Conservation (phyloP, 2,329 filamentous ascomycete species). For the Mariannaea sp. region DNA sequence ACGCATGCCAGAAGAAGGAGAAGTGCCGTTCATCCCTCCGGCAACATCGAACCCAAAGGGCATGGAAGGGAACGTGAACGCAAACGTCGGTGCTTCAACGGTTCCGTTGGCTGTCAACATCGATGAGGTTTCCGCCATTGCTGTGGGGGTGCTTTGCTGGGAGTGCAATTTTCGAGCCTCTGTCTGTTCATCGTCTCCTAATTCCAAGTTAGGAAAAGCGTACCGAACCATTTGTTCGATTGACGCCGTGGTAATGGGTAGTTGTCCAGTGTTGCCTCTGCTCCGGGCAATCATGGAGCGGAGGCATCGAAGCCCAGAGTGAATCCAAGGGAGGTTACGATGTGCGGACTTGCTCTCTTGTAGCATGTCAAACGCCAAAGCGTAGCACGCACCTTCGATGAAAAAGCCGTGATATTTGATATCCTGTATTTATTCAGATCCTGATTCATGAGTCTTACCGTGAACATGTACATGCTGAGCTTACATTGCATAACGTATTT, state of each 20-base stretch:
- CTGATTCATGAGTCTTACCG: not conserved
- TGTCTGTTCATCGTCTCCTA: slow-evolving; percentile 28
- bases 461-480: not conserved
- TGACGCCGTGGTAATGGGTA: slow-evolving; percentile 33
- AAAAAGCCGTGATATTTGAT: slow-evolving; percentile 52
- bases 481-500: slow-evolving; percentile 47
- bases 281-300: slow-evolving; percentile 41
- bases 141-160: slow-evolving; percentile 19
- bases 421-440: slow-evolving; percentile 39
- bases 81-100: slow-evolving; percentile 30
- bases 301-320: slow-evolving; percentile 44
- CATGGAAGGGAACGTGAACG: slow-evolving; percentile 39
- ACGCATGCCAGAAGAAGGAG: slow-evolving; percentile 24
- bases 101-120: slow-evolving; percentile 13
- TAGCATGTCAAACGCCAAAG: slow-evolving; percentile 49
- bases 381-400: slow-evolving; percentile 47
- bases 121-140: slow-evolving; percentile 28
- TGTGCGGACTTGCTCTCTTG: slow-evolving; percentile 44
- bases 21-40: slow-evolving; percentile 29
- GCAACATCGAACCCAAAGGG: slow-evolving; percentile 36
- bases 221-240: slow-evolving; percentile 40
- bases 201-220: slow-evolving; percentile 35
- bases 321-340: slow-evolving; percentile 49
- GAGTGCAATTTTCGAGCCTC: slow-evolving; percentile 24
- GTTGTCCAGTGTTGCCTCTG: slow-evolving; percentile 26